A percentile compares a stretch with the other conserved stretches of the same genome.
Evolutionary conservation across 2,329 filamentous ascomycete species (phyloP).

Genomic region (Fusarium newnesense): DNA sequence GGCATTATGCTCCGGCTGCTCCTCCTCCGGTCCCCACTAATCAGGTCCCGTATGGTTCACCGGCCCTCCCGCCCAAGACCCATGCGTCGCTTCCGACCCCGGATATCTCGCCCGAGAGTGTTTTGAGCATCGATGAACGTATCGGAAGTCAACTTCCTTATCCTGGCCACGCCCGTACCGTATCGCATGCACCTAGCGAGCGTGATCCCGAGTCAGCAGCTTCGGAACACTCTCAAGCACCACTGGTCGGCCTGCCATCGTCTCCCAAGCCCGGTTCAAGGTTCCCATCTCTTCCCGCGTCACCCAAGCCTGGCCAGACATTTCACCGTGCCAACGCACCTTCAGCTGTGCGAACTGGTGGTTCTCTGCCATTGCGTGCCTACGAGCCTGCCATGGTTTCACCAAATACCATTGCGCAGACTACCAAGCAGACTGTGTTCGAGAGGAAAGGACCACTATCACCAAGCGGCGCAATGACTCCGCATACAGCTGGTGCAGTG

Average conservation of each 20-base stretch:
- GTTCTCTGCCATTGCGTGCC: slow-evolving; percentile 68
- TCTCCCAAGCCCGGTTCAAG: slow-evolving; percentile 52
- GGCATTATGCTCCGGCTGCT: slow-evolving; percentile 66
- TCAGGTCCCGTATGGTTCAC: slow-evolving; percentile 50
- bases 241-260: slow-evolving; percentile 62
- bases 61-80: slow-evolving; percentile 39
- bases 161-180: slow-evolving; percentile 50
- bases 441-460: slow-evolving; percentile 66
- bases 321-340: slow-evolving; percentile 62
- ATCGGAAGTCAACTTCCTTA: slow-evolving; percentile 55
- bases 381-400: slow-evolving; percentile 68
- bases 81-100: slow-evolving; percentile 43
- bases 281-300: slow-evolving; percentile 56
- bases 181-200: slow-evolving; percentile 54
- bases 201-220: slow-evolving; percentile 62
- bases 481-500: slow-evolving; percentile 68
- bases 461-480: slow-evolving; percentile 69
- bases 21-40: slow-evolving; percentile 66
- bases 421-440: slow-evolving; percentile 73
- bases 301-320: slow-evolving; percentile 62
- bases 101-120: slow-evolving; percentile 54
- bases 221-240: slow-evolving; percentile 62
- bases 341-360: slow-evolving; percentile 66
- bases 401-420: slow-evolving; percentile 57
- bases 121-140: slow-evolving; percentile 66